Base-by-base conservation (phyloP, 2,329 filamentous ascomycete genomes). In the Lecanicillium sp. region DNA sequence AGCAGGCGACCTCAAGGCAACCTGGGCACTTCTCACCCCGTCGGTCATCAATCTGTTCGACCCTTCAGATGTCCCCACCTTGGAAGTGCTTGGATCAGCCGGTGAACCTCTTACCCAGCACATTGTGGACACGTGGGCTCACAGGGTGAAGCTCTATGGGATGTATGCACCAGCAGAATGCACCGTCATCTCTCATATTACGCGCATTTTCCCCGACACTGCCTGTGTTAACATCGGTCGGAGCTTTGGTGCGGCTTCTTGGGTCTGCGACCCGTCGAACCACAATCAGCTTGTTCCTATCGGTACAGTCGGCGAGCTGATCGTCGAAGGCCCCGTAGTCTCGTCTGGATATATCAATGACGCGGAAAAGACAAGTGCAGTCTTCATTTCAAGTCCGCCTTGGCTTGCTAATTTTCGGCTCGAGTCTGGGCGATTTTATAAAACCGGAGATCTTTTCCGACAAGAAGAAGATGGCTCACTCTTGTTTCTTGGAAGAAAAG, bases 401-500 rank as follows among this genome's bases (percentile, higher is more conserved):
- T 44, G 41, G 41, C 41, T 44, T 35, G 9, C 17, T 4, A 15
- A 44, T 3, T 20, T 33, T 10, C 27, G 27, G 7, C n/a, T 27
- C 41, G 2, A 62, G 12, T 52, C 48, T 17, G 65, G 64, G 1
- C 59, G 68, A 8, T 51, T 78, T 9, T 78, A 78, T 53, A 71
- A 70, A 48, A 77, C 75, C 0, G 75, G 75, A 8, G 75, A 79
- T 53, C 64, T 78, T 2, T 74, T 70, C 5, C 65, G 62, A 33
- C 72, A 76, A 46, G 61, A 10, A 70, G 46, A 15, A 3, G 52
- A 54, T 27, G 52, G 52, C 5, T 40, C 44, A 12, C 30, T 54
- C 5, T 43, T 49, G 6, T 54, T 49, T 15, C 2, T 53, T 5
- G 52, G 52, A 10, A 48, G 52, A 24, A 53, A 42, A 38, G 52